phyloP scores from a whole-genome alignment of 176 grass and related monocot species.

The Triticum turgidum region DNA sequence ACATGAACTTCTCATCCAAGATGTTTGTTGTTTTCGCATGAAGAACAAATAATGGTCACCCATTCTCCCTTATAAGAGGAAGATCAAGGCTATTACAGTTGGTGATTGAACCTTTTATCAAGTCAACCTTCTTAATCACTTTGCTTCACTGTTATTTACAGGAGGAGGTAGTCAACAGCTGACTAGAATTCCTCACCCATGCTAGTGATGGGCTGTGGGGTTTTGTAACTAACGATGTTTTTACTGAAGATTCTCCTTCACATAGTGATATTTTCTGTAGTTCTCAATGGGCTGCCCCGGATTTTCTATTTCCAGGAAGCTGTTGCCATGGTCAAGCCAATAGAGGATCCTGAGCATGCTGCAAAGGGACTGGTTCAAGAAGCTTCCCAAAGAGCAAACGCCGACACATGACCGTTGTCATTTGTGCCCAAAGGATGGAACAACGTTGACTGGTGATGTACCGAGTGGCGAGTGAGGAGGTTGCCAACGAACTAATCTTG shows the following conservation, averaged over 20 bases:
- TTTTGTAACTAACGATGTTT: constrained; percentile 67
- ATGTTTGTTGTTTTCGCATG: not conserved
- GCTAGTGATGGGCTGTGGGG: constrained; percentile 99
- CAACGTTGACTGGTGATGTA: not conserved
- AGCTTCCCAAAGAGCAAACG: constrained; percentile 67
- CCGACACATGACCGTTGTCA: constrained; percentile 75
- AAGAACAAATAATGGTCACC: not conserved
- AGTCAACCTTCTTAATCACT: not conserved
- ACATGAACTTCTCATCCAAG: not conserved
- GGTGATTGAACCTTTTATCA: not conserved
- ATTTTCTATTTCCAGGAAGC: constrained; percentile 54
- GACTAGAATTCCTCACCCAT: constrained; percentile 85
- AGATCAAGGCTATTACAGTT: not conserved
- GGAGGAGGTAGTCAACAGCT: constrained; percentile 74
- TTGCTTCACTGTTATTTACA: constrained; percentile 30
- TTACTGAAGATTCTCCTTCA: not conserved
- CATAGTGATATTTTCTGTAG: not conserved
- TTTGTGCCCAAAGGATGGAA: constrained; percentile 58
- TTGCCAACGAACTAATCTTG: constrained; percentile 1
- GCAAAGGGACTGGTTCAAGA: constrained; percentile 68
- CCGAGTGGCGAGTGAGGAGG: not conserved
- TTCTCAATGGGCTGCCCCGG: not conserved
- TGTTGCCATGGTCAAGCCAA: constrained; percentile 66
- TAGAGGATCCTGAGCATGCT: constrained; percentile 67
- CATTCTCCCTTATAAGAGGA: not conserved